Percentiles rank a stretch among this genome's conserved stretches.
Conservation (phyloP, 768 basidiomycete species). For the Russula foetens region DNA sequence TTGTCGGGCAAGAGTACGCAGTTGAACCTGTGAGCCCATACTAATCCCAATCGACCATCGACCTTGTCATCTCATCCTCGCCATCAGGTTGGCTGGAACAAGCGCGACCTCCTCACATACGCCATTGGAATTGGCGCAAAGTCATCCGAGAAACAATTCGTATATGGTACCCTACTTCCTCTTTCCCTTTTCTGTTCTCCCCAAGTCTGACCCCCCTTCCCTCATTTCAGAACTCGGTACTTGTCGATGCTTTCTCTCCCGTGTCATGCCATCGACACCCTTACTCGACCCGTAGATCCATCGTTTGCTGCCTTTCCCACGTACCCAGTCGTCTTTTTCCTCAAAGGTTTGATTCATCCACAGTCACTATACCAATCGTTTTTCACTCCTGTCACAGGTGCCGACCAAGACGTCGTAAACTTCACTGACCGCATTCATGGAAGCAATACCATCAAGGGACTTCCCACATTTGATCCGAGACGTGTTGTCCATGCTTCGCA, state of each 20-base stretch:
- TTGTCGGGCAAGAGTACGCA: conserved; percentile 49
- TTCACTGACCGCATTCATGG: conserved; percentile 46
- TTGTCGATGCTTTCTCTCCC: not conserved
- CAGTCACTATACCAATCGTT: not conserved
- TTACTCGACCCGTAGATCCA: conserved; percentile 36
- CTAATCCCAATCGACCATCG: too few species aligned
- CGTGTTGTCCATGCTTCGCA: conserved; percentile 68
- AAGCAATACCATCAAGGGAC: conserved; percentile 42
- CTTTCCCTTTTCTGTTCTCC: not conserved
- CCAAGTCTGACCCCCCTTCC: not conserved
- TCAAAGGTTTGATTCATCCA: conserved; percentile 44
- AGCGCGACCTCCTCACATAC: conserved; percentile 73
- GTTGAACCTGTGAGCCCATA: conserved; percentile 43
- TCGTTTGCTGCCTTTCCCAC: conserved; percentile 75
- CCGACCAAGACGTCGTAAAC: conserved; percentile 56
- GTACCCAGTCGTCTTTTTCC: conserved; percentile 69
- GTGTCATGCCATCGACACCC: not conserved
- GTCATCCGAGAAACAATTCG: conserved; percentile 55
- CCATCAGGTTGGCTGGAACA: conserved; percentile 71
- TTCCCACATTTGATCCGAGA: conserved; percentile 65
- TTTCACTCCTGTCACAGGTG: conserved; percentile 29
- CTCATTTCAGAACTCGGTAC: conserved; percentile 26
- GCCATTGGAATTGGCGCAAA: conserved; percentile 79
- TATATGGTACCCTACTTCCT: conserved; percentile 49
- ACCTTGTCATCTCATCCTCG: not conserved